Base-by-base conservation (phyloP, 805 yeast species). In the Schwanniomyces vanrijiae region DNA sequence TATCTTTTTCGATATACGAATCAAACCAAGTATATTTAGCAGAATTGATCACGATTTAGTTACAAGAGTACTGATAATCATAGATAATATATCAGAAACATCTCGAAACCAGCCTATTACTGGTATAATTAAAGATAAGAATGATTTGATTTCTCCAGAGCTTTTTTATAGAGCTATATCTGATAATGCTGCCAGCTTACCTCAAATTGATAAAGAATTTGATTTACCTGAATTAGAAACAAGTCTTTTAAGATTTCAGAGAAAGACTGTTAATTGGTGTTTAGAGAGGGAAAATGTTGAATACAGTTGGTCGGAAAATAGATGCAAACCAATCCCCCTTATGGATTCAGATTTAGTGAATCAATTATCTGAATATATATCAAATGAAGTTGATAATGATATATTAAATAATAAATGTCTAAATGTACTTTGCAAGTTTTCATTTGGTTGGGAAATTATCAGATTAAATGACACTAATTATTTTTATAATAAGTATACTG, bases 251-350 rank as follows among this genome's bases (percentile, higher is more conserved):
- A 64, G 65, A 2, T 84, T 82, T 49, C 90, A 84, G 58, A 69
- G 68, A 4, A 75, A 72, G 37, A 74, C 86, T 2, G 71, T 84
- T 1, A 61, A 66, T 14, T 84, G 90, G 90, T 63, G 83, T 56
- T 61, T 84, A 4, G 51, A 62, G 0, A 73, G 69, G 49, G 90
- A 84, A 57, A 73, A 79, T 37, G 73, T 71, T 4, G 24, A 37
- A 9, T 75, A 71, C 45, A 62, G 71, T 48, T 53, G 55, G 28
- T 40, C 52, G 0, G 58, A 64, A 0, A 55, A 58, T 20, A 24
- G 62, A 4, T 64, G 67, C 14, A 51, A 52, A 10, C 46, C 49
- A 2, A 37, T 56, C 0, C 59, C 61, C 1, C 50, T 66, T 5
- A 58, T 65, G 43, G 41, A 51, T 8, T 42, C 29, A 1, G 45